Evolutionary conservation across 164 flowering plant genomes (phyloP), one percentile per base, ranked within the genome.

Genomic region (Malania oleifera): DNA sequence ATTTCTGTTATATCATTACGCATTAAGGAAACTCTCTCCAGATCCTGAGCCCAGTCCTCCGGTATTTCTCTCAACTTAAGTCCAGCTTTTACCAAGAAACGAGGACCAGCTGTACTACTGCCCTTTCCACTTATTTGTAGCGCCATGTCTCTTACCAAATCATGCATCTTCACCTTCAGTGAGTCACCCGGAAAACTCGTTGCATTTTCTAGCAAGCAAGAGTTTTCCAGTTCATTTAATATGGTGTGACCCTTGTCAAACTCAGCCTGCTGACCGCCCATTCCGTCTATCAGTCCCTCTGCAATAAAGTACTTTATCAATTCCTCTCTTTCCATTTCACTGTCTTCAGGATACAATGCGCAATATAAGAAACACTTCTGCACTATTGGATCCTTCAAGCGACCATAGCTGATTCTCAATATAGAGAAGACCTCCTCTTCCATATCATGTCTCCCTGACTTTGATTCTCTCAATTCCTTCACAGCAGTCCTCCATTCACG

Each of bases 121-220:
- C n/a, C 12, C n/a, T 20, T 25, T 47, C 60, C 38, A 19, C 63
- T 38, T 18, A 65, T 53, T 9, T 5, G 28, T 0, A 64, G 52
- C 2, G 70, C 71, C 56, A 72, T 22, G 52, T 72, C 66, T 10
- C 72, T 56, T 3, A 72, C 49, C 1, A 72, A 2, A 37, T 65
- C 71, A 43, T 68, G 76, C 70, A 72, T 61, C 54, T 49, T 68
- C 20, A 62, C 62, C 18, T 44, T 41, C 9, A 19, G 38, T 22
- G n/a, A n/a, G n/a, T 17, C 26, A 7, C 41, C 46, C 20, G 11
- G 38, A 9, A 40, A 39, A 9, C 51, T 23, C 7, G 19, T 18
- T 0, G 15, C 54, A 27, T 28, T 27, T 44, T 68, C 67, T 11
- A 72, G 26, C 52, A 72, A 19, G 47, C 66, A 54, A 25, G 59